Evolutionary conservation across 306 rosid species (phyloP).

Genomic region (Cucurbita ficifolia): DNA sequence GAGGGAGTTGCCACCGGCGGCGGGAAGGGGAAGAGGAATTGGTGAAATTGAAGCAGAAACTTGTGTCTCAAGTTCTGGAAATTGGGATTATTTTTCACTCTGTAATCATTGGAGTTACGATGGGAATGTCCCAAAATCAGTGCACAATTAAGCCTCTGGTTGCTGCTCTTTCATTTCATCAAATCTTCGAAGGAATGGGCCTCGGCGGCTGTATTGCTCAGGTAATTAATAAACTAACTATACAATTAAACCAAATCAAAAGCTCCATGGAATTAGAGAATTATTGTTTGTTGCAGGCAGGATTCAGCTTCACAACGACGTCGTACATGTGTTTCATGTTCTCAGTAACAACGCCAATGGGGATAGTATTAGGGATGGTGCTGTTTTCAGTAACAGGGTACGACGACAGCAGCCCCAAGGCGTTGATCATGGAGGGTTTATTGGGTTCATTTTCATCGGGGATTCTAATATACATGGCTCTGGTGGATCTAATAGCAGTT

Average conservation of each 20-base stretch:
- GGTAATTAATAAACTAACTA: constrained; percentile 10
- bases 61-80: constrained; percentile 77
- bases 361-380: constrained; percentile 68
- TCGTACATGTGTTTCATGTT: constrained; percentile 92
- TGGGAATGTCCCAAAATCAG: constrained; percentile 95
- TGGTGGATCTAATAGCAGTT: constrained; percentile 73
- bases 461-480: constrained; percentile 83
- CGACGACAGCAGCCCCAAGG: constrained; percentile 69
- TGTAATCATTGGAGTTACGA: constrained; percentile 71
- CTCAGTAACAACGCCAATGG: constrained; percentile 87
- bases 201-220: constrained; percentile 97
- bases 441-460: constrained; percentile 82
- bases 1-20: background rate
- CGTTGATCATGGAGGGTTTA: constrained; percentile 74
- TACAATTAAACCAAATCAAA: too few species aligned
- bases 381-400: constrained; percentile 66
- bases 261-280: too few species aligned
- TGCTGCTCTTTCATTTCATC: constrained; percentile 84
- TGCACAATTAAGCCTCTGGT: constrained; percentile 84
- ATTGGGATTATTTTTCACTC: constrained; percentile 92
- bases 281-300: constrained; percentile 37
- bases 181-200: constrained; percentile 91
- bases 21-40: constrained; percentile 16
- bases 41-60: constrained; percentile 57
- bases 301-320: constrained; percentile 51